phyloP scores from a whole-genome alignment of 2,329 filamentous ascomycete genomes.

The Clonostachys rosea region DNA sequence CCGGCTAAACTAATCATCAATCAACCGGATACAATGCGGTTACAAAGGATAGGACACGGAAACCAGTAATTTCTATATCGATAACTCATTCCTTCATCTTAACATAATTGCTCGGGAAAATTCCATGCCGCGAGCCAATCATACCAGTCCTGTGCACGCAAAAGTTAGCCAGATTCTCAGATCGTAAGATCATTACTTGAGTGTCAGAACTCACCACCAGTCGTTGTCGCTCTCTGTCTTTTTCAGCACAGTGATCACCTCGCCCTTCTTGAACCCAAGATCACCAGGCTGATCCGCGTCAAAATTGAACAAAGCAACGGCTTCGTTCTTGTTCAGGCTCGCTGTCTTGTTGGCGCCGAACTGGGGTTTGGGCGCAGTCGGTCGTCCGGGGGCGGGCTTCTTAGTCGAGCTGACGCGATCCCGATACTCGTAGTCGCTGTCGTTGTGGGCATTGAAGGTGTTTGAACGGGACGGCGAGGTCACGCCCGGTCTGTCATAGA shows the following conservation, averaged over 20 bases:
- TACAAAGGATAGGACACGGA: no score
- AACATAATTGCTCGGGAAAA: constrained; percentile 84
- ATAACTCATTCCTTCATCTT: constrained; percentile 52
- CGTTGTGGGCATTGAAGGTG: constrained; percentile 31
- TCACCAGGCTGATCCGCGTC: constrained; percentile 92
- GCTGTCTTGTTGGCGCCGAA: constrained; percentile 58
- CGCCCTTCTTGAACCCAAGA: constrained; percentile 93
- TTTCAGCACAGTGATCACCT: constrained; percentile 91
- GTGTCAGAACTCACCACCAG: constrained; percentile 71
- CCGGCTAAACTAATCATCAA: no score
- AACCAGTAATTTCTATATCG: no score
- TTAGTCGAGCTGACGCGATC: constrained; percentile 28
- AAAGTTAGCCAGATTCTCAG: no score
- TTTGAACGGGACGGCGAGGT: constrained; percentile 41
- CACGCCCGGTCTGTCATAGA: constrained; percentile 57
- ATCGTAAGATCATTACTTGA: no score
- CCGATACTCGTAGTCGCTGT: constrained; percentile 47
- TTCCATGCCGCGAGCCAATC: constrained; percentile 79
- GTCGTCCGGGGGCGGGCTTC: constrained; percentile 61
- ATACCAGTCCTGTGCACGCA: constrained; percentile 67
- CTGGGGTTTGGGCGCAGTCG: constrained; percentile 84
- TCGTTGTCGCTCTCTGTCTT: constrained; percentile 91
- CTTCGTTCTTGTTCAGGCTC: constrained; percentile 67
- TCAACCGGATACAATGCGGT: no score
- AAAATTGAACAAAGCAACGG: constrained; percentile 87